Conservation (phyloP, 2,329 filamentous ascomycete genomes). For the Arthrobotrys musiformis region DNA sequence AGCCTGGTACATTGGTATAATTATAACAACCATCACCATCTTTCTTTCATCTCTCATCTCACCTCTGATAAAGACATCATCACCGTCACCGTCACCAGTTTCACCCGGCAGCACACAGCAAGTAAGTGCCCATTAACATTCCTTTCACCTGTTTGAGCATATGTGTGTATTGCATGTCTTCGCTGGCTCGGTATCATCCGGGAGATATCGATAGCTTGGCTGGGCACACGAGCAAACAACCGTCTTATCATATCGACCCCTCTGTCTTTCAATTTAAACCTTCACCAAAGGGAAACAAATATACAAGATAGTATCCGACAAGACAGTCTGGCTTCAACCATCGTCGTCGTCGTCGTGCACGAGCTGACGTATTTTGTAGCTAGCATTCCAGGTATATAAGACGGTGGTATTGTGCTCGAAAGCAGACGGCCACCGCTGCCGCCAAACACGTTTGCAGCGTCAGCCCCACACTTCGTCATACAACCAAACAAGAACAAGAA, state of each 20-base stretch:
- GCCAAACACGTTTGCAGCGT: constrained; percentile 37
- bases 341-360: background rate
- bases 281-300: background rate
- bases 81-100: too few species aligned
- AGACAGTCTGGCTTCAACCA: constrained; percentile 4
- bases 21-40: too few species aligned
- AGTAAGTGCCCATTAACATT: too few species aligned
- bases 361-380: constrained; percentile 17
- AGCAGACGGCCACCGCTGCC: constrained; percentile 10
- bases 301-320: background rate
- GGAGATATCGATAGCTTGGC: too few species aligned
- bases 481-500: constrained; percentile 23
- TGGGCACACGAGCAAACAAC: constrained; percentile 3
- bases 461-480: constrained; percentile 37
- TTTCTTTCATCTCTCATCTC: too few species aligned
- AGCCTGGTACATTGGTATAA: too few species aligned
- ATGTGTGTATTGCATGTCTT: too few species aligned
- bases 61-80: too few species aligned
- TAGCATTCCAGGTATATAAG: background rate
- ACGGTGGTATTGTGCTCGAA: constrained; percentile 27
- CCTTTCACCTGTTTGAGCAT: too few species aligned
- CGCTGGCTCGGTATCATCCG: too few species aligned
- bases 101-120: too few species aligned
- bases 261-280: too few species aligned
- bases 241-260: background rate